A percentile compares a stretch with the other conserved stretches of the same genome.
Conservation (phyloP, 139 green algal genomes). For the Closterium sp. region DNA sequence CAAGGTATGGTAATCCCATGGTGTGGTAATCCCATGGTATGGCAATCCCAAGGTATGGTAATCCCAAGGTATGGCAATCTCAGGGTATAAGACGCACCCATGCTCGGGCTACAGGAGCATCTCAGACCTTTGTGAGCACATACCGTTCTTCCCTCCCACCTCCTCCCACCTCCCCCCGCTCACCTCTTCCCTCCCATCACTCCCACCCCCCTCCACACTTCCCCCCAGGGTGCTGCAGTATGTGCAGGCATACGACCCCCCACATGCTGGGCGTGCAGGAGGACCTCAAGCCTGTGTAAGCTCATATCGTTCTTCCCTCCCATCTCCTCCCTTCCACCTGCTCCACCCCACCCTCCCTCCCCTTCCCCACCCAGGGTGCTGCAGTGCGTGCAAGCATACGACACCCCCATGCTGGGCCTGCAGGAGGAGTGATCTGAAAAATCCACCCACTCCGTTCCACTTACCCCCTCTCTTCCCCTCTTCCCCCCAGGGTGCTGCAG, state of each 20-base stretch:
- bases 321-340: not conserved
- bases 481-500: not conserved
- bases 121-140: no score
- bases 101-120: no score
- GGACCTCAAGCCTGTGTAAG: constrained; percentile 11
- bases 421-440: no score
- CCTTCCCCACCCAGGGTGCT: not conserved
- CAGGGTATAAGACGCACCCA: no score
- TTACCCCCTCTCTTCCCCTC: not conserved
- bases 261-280: constrained; percentile 20
- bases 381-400: constrained; percentile 13
- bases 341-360: no score
- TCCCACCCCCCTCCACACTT: no score
- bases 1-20: no score
- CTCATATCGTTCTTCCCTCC: no score
- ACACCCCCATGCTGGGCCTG: not conserved
- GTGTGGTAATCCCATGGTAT: no score
- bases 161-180: no score
- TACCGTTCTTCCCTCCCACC: not conserved
- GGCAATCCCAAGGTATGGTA: no score
- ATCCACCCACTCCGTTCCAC: not conserved
- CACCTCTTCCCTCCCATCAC: not conserved
- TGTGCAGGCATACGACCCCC: constrained; percentile 15
- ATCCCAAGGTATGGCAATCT: not conserved
- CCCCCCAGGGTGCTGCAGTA: constrained; percentile 18